phyloP scores from a whole-genome alignment of 371 early-diverging fungal genomes.

The Rhizopus arrhizus region DNA sequence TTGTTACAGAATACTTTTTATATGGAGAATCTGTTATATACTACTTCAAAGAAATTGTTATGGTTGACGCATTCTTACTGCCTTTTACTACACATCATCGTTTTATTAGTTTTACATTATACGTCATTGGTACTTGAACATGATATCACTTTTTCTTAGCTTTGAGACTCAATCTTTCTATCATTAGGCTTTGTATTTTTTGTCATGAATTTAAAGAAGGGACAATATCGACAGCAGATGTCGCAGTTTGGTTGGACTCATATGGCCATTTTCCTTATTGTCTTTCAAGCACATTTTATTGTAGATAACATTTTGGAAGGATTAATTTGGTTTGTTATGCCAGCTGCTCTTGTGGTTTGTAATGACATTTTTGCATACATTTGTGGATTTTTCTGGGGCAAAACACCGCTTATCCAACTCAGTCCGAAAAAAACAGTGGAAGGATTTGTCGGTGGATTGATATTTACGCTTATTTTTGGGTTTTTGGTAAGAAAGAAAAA shows the following conservation, averaged over 20 bases:
- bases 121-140: slow-evolving; percentile 66
- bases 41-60: slow-evolving; percentile 77
- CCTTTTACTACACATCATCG: slow-evolving; percentile 91
- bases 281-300: slow-evolving; percentile 89
- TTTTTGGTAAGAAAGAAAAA: slow-evolving; percentile 62
- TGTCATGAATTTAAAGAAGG: slow-evolving; percentile 90
- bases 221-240: slow-evolving; percentile 88
- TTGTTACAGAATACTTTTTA: slow-evolving; percentile 87
- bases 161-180: neutral
- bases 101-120: slow-evolving; percentile 91
- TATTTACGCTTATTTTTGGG: slow-evolving; percentile 87
- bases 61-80: slow-evolving; percentile 79
- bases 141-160: neutral
- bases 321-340: slow-evolving; percentile 95
- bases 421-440: slow-evolving; percentile 99
- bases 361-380: slow-evolving; percentile 99
- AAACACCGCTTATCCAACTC: slow-evolving; percentile 91
- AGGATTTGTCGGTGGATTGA: slow-evolving; percentile 95
- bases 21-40: slow-evolving; percentile 93
- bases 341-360: slow-evolving; percentile 89
- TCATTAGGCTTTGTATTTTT: slow-evolving; percentile 86
- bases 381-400: slow-evolving; percentile 93
- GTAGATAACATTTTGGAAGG: slow-evolving; percentile 97
- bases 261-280: slow-evolving; percentile 89
- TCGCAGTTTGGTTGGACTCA: slow-evolving; percentile 95